Evolutionary conservation across 1,284 basidiomycete genomes (phyloP).

Genomic region (Fomitopsis betulina): DNA sequence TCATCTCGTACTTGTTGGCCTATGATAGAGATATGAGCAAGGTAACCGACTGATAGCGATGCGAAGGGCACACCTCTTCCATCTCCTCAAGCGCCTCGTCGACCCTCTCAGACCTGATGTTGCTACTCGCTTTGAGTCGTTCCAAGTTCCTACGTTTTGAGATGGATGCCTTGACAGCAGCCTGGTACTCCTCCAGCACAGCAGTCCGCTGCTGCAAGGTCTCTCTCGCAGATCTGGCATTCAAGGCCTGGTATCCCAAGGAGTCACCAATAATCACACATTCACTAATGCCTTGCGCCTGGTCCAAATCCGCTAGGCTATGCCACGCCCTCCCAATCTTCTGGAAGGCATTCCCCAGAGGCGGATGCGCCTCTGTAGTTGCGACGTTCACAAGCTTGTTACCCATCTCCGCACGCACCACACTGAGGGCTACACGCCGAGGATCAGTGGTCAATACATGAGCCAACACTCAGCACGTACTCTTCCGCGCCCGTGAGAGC

Average conservation of each 20-base stretch:
- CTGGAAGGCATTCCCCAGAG: conserved; percentile 73
- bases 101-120: conserved; percentile 81
- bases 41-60: not conserved
- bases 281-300: conserved; percentile 86
- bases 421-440: conserved; percentile 56
- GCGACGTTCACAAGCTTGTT: conserved; percentile 86
- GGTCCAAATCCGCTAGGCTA: conserved; percentile 77
- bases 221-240: conserved; percentile 92
- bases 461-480: conserved; percentile 35
- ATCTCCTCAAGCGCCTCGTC: conserved; percentile 93
- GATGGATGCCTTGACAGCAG: conserved; percentile 87
- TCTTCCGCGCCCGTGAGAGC: conserved; percentile 73
- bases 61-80: conserved; percentile 74
- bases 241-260: conserved; percentile 89
- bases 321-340: conserved; percentile 86
- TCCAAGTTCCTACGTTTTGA: conserved; percentile 89
- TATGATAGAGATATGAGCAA: conserved; percentile 27
- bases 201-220: conserved; percentile 82
- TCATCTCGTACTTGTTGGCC: conserved; percentile 86
- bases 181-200: conserved; percentile 89
- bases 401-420: conserved; percentile 80
- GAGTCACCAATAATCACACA: conserved; percentile 90
- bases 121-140: conserved; percentile 83
- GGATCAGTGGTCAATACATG: conserved; percentile 1
- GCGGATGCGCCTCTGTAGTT: conserved; percentile 81